These are phyloP conservation scores for Kingdonia uniflora DNA, from an alignment of 164 flowering plant species.

Conservation along the genomic window DNA sequence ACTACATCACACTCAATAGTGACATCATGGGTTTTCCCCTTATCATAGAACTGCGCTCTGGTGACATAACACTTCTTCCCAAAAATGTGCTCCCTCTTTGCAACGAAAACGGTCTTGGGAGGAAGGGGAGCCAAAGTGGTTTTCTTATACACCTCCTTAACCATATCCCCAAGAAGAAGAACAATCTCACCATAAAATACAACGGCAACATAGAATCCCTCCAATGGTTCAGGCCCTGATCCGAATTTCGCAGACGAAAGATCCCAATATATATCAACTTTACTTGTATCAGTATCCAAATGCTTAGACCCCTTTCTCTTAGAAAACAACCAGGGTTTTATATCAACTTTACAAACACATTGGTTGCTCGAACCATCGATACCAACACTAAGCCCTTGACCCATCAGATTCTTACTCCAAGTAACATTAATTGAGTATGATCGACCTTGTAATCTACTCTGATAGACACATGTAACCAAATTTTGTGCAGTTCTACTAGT, in stretches of 20 bases:
- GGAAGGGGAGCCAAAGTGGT: constrained; percentile 27
- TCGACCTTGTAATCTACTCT: constrained; percentile 26
- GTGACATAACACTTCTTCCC: constrained; percentile 51
- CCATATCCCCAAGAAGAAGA: constrained; percentile 67
- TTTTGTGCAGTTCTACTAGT: constrained; percentile 39
- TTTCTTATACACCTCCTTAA: constrained; percentile 66
- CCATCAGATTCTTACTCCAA: constrained; percentile 56
- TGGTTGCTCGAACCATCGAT: constrained; percentile 42
- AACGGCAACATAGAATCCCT: constrained; percentile 51
- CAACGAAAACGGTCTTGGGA: constrained; percentile 31
- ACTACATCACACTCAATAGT: constrained; percentile 47
- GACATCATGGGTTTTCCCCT: constrained; percentile 50
- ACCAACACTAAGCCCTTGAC: constrained; percentile 49
- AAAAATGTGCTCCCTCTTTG: constrained; percentile 58
- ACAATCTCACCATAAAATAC: constrained; percentile 45
- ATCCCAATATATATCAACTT: constrained; percentile 63
- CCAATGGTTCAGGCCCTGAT: constrained; percentile 65
- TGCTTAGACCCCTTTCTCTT: constrained; percentile 66
- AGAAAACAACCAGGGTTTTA: constrained; percentile 59
- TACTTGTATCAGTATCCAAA: constrained; percentile 42
- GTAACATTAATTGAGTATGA: constrained; percentile 39
- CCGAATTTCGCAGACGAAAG: constrained; percentile 67
- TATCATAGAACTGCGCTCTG: constrained; percentile 55
- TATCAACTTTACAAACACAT: constrained; percentile 47
- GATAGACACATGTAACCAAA: constrained; percentile 46